Evolutionary conservation across 495 filamentous ascomycete species (phyloP).

Genomic region (Ascobolus immersus): DNA sequence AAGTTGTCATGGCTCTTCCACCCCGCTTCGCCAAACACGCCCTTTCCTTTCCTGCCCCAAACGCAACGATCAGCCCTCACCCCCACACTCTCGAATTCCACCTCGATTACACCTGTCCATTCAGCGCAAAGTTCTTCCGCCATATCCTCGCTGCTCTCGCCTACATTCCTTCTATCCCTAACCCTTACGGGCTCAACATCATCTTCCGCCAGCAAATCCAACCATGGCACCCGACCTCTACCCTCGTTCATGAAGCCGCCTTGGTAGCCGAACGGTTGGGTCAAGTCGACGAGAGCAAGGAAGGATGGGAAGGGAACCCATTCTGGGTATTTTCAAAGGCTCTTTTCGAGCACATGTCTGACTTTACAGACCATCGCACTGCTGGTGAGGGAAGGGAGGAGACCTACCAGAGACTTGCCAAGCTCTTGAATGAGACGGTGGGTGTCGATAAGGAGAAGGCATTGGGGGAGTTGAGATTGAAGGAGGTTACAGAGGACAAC

Average conservation of each 20-base stretch:
- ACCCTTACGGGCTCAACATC: no score
- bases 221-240: slow-evolving; percentile 85
- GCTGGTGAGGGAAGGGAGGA: no score
- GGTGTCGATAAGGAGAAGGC: slow-evolving; percentile 42
- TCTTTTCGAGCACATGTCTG: no score
- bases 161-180: slow-evolving; percentile 29
- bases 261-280: slow-evolving; percentile 44
- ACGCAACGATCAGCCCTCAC: not conserved
- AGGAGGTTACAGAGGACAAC: slow-evolving; percentile 32
- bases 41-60: no score
- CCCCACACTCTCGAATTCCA: slow-evolving; percentile 52
- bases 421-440: slow-evolving; percentile 31
- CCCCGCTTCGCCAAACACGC: no score
- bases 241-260: slow-evolving; percentile 65
- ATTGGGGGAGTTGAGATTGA: slow-evolving; percentile 35
- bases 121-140: slow-evolving; percentile 18
- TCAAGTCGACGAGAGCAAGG: no score
- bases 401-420: slow-evolving; percentile 55
- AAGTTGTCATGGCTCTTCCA: no score
- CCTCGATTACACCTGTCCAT: slow-evolving; percentile 70
- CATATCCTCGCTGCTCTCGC: no score
- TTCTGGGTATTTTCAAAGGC: slow-evolving; percentile 49
- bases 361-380: no score
- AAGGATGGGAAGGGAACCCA: no score
- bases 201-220: slow-evolving; percentile 82